A percentile compares a stretch with the other conserved stretches of the same genome.
These are phyloP conservation scores for Petunia secreta DNA, from an alignment of 257 asterid species.

Conservation along the genomic window DNA sequence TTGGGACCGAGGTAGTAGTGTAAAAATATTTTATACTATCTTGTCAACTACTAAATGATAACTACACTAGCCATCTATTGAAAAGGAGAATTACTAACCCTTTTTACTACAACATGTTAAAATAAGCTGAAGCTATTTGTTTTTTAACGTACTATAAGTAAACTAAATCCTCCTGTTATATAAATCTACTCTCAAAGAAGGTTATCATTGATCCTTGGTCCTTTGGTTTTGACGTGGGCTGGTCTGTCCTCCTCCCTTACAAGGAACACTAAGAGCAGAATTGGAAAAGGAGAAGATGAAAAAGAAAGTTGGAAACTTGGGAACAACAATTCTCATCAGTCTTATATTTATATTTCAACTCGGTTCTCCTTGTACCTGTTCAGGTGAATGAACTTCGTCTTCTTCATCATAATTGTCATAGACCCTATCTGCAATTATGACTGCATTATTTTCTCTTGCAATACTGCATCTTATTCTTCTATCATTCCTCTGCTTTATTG, in stretches of 20 bases:
- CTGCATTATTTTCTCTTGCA: neutral
- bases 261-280: neutral
- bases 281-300: conserved; percentile 17
- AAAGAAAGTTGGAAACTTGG: conserved; percentile 23
- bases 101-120: neutral
- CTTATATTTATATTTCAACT: conserved; percentile 43
- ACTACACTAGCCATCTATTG: no score
- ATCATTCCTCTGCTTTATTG: neutral
- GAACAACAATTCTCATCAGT: conserved; percentile 31
- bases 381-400: conserved; percentile 45
- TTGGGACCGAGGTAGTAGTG: no score
- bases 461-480: neutral
- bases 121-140: no score
- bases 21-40: no score
- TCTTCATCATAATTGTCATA: neutral
- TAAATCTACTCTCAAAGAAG: conserved; percentile 38
- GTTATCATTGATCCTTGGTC: conserved; percentile 36
- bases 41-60: no score
- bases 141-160: no score
- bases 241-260: conserved; percentile 10
- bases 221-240: conserved; percentile 39
- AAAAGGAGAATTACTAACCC: neutral
- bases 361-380: conserved; percentile 41
- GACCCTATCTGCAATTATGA: no score
- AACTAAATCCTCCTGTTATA: neutral